phyloP scores from a whole-genome alignment of 805 yeast genomes.

The Schizosaccharomyces octosporus region DNA sequence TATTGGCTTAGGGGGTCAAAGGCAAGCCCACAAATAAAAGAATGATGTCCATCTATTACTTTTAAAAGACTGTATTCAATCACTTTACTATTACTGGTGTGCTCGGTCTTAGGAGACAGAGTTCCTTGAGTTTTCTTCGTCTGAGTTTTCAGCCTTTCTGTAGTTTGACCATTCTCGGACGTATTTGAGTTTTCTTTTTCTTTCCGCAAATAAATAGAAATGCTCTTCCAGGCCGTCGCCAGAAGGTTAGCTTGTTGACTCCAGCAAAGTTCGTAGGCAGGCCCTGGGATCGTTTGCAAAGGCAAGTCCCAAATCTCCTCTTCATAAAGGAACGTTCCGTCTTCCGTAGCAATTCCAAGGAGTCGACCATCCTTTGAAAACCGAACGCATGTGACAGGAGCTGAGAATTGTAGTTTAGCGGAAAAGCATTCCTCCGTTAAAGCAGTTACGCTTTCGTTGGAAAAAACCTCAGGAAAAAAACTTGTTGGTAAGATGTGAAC shows the following conservation, averaged over 20 bases:
- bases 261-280: neutral
- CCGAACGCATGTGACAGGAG: neutral
- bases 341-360: neutral
- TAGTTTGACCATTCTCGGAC: neutral
- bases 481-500: neutral
- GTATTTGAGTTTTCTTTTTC: neutral
- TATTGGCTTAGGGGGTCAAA: slow-evolving; percentile 96
- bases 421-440: neutral
- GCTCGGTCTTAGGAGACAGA: too few relatives aligned
- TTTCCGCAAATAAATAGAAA: neutral
- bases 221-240: neutral
- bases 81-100: too few relatives aligned
- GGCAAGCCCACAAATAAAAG: slow-evolving; percentile 86
- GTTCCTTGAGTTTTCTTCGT: too few relatives aligned
- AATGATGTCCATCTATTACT: slow-evolving; percentile 75
- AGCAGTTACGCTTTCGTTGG: neutral
- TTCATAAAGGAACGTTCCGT: neutral
- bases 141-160: too few relatives aligned
- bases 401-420: neutral
- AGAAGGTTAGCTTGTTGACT: neutral
- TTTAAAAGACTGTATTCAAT: slow-evolving; percentile 20
- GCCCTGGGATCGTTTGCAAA: neutral
- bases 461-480: neutral
- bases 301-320: neutral
- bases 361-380: neutral